Evolutionary conservation across 2,329 filamentous ascomycete genomes (phyloP).

Genomic region (Arachnopeziza araneosa): DNA sequence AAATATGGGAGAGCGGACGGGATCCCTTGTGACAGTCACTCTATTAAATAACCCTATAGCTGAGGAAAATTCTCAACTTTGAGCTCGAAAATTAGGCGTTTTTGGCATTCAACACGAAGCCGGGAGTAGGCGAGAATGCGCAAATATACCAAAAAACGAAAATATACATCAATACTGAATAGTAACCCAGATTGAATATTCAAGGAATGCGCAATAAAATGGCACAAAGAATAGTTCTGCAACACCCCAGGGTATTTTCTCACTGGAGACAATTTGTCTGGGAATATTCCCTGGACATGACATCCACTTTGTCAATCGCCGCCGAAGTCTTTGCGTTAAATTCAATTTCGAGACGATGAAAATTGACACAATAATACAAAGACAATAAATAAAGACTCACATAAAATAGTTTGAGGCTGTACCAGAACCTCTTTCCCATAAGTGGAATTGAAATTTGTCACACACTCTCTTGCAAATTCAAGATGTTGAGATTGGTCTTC

Average conservation of each 20-base stretch:
- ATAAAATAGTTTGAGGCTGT: constrained; percentile 64
- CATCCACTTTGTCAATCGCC: background rate
- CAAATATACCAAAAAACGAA: too few relatives aligned
- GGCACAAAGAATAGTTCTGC: too few relatives aligned
- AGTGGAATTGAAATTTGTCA: constrained; percentile 76
- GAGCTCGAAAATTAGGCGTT: background rate
- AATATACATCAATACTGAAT: too few relatives aligned
- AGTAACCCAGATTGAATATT: too few relatives aligned
- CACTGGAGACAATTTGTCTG: too few relatives aligned
- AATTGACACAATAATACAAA: background rate
- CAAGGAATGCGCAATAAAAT: too few relatives aligned
- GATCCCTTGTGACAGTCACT: background rate
- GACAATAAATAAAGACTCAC: constrained; percentile 38
- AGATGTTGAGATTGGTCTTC: constrained; percentile 92
- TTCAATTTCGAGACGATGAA: background rate
- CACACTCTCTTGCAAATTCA: constrained; percentile 84
- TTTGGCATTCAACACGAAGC: too few relatives aligned
- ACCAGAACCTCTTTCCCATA: constrained; percentile 57
- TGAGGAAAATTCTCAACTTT: background rate
- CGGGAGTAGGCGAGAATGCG: too few relatives aligned
- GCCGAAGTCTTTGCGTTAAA: background rate
- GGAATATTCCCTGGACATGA: background rate
- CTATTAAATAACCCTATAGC: background rate
- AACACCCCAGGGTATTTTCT: too few relatives aligned
- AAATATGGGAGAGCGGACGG: constrained; percentile 5